A percentile compares a stretch with the other conserved stretches of the same genome.
These are phyloP conservation scores for Xylaria sp. DNA, from an alignment of 2,329 filamentous ascomycete species.

Conservation along the genomic window DNA sequence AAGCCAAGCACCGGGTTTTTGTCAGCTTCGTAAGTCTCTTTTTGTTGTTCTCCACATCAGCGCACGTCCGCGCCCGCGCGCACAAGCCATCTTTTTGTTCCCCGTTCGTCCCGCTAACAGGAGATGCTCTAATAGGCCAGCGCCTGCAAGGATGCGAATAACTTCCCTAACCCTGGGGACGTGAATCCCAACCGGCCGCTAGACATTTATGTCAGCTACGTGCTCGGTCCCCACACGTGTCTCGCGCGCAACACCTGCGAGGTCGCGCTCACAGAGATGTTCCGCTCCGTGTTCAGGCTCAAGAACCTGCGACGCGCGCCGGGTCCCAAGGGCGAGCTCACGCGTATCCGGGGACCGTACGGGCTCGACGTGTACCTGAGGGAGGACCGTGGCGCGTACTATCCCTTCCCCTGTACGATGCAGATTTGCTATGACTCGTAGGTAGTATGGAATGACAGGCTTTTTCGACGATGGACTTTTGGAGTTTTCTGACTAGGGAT, in stretches of 20 bases:
- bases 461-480: background rate
- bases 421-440: constrained; percentile 30
- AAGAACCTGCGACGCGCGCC: constrained; percentile 56
- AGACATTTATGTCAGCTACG: constrained; percentile 60
- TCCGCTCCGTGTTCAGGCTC: constrained; percentile 58
- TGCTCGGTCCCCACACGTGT: constrained; percentile 56
- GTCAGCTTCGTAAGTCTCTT: constrained; percentile 50
- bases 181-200: constrained; percentile 60
- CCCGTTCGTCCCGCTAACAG: background rate
- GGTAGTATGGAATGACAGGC: background rate
- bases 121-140: constrained; percentile 29
- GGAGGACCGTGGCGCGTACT: constrained; percentile 57
- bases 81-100: background rate
- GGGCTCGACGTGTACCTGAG: constrained; percentile 58
- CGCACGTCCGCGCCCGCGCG: background rate
- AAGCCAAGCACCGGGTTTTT: constrained; percentile 55
- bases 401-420: constrained; percentile 39
- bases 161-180: constrained; percentile 56
- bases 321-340: constrained; percentile 61
- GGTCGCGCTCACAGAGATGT: constrained; percentile 60
- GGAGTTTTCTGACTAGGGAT: background rate
- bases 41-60: too few relatives aligned
- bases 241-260: constrained; percentile 57
- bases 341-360: constrained; percentile 54
- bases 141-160: constrained; percentile 49